A percentile compares a stretch with the other conserved stretches of the same genome.
phyloP scores from a whole-genome alignment of 352 stramenopile genomes.

The Aphanomyces astaci region DNA sequence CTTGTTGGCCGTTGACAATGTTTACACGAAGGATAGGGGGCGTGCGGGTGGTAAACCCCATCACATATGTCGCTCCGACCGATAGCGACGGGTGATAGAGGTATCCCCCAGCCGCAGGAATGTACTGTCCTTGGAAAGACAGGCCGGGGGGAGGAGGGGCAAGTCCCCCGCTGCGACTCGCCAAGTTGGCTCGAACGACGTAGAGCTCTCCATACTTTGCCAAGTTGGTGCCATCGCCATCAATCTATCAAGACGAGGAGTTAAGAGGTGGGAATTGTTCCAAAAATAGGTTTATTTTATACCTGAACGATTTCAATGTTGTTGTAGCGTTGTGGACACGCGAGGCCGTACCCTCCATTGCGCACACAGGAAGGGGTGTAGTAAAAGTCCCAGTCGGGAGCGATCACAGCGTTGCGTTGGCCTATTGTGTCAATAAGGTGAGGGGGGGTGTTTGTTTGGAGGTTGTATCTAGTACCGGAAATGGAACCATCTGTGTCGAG shows the following conservation, averaged over 20 bases:
- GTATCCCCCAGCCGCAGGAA: constrained; percentile 31
- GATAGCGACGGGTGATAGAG: constrained; percentile 39
- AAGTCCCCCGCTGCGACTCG: neutral
- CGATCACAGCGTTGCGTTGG: constrained; percentile 21
- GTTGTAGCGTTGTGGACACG: constrained; percentile 35
- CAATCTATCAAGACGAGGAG: constrained; percentile 24
- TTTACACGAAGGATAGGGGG: constrained; percentile 25
- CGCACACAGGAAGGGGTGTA: constrained; percentile 22
- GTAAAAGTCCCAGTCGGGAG: constrained; percentile 36
- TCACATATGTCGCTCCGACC: constrained; percentile 28
- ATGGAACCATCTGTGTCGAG: constrained; percentile 28
- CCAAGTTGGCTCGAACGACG: constrained; percentile 30
- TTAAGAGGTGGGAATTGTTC: too few species aligned
- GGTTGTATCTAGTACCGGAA: too few species aligned
- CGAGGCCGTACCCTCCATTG: constrained; percentile 25
- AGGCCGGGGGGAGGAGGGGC: constrained; percentile 11
- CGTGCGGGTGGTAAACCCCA: constrained; percentile 29
- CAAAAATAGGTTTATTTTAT: neutral
- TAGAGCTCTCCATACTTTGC: constrained; percentile 25
- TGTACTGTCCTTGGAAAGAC: constrained; percentile 31
- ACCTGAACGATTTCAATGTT: constrained; percentile 36
- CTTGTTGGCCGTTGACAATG: constrained; percentile 27
- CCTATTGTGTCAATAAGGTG: too few species aligned
- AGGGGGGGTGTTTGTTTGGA: too few species aligned
- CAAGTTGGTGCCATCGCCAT: neutral